phyloP scores from a whole-genome alignment of 1,284 basidiomycete genomes.

The Cryptococcus jaspeensis region DNA sequence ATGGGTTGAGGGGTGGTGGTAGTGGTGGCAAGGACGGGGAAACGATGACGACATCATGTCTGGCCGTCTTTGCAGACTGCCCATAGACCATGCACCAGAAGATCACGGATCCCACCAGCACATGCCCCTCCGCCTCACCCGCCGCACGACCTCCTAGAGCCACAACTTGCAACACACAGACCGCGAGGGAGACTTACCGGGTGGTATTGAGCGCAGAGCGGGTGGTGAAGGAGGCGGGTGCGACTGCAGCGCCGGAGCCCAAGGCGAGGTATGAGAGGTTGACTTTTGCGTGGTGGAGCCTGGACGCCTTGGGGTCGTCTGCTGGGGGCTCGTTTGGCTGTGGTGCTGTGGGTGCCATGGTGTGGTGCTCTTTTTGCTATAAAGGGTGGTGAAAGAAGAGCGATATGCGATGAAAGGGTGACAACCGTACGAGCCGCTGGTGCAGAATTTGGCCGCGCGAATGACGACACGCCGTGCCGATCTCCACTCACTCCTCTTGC shows the following conservation, averaged over 20 bases:
- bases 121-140: not conserved
- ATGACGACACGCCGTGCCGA: not conserved
- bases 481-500: not conserved
- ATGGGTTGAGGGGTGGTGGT: not conserved
- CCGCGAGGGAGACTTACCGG: constrained; percentile 23
- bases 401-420: too few species aligned
- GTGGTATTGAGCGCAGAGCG: constrained; percentile 45
- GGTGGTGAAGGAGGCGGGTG: constrained; percentile 43
- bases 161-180: not conserved
- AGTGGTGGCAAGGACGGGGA: not conserved
- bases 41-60: not conserved
- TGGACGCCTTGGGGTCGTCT: constrained; percentile 5
- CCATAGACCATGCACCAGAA: not conserved
- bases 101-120: not conserved
- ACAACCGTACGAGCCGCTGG: too few species aligned
- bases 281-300: constrained; percentile 28
- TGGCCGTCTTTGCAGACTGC: not conserved
- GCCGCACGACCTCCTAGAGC: not conserved
- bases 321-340: constrained; percentile 9
- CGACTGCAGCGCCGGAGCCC: constrained; percentile 34
- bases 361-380: too few species aligned
- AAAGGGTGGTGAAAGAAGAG: too few species aligned
- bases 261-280: constrained; percentile 48
- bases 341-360: too few species aligned
- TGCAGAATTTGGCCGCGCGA: not conserved